Evolutionary conservation across 169 alveolate genomes (phyloP), one percentile per base, ranked within the genome.

Genomic region (Cryptosporidium baileyi): DNA sequence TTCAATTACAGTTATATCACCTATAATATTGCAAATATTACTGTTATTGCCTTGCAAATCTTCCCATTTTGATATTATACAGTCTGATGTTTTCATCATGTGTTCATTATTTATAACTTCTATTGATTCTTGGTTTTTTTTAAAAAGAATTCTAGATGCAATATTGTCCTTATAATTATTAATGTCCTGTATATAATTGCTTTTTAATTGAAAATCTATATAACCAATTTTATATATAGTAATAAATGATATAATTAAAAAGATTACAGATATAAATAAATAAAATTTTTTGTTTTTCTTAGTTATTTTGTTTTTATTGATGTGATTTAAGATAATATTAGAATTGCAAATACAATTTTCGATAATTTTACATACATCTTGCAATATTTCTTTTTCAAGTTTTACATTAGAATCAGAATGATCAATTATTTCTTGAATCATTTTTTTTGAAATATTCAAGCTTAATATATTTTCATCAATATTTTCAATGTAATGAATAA

Each of bases 21-120:
- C 85, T 24, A 74, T 74, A n/a, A 41, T 30, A 36, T 57, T 57
- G 57, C 85, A 74, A 17, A 74, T 74, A 36, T 59, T 61, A 57
- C 40, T 51, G 24, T 57, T 51, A 51, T 38, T 47, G n/a, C 17
- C 32, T 7, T 61, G 28, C 17, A 4, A 19, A 30, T 57, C 34
- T 0, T 61, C 80, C 80, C 54, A 40, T 24, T 24, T 74, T 34
- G 52, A 22, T 54, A 74, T 32, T 32, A 74, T 38, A 41, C 85
- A 74, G 17, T 74, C 85, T 3, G 74, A 38, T 9, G 74, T 45
- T 1, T 57, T 74, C 0, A 74, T 74, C 74, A 51, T n/a, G 38
- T 54, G 30, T 3, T 6, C 17, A 3, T 51, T 2, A 24, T 63
- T 11, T 41, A 41, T 41, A 9, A 41, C 13, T 41, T 9, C 13